Conservation (phyloP, 257 asterid species). For the Lithospermum erythrorhizon region DNA sequence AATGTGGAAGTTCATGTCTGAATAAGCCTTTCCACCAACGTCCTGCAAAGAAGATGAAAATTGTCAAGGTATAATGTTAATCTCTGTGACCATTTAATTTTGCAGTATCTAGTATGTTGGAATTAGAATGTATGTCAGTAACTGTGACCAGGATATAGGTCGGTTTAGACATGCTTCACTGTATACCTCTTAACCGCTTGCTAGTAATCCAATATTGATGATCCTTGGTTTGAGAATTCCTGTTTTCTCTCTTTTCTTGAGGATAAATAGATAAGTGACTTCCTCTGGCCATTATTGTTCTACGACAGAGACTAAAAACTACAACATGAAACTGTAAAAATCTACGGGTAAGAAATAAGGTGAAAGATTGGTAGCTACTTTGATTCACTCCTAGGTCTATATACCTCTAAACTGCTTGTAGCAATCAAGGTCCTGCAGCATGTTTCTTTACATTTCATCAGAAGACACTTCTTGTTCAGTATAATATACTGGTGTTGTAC, state of each 20-base stretch:
- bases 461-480: not conserved
- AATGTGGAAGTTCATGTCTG: constrained; percentile 75
- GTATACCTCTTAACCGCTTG: not conserved
- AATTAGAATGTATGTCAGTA: no score
- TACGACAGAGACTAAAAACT: no score
- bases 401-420: not conserved
- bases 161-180: not conserved
- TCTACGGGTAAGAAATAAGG: no score
- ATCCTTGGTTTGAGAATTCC: not conserved
- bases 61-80: constrained; percentile 47
- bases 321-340: no score
- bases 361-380: no score
- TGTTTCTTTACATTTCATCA: not conserved
- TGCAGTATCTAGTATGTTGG: not conserved
- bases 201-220: not conserved
- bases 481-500: not conserved
- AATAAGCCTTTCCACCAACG: constrained; percentile 92
- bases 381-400: no score
- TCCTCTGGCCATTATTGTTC: no score
- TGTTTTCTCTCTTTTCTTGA: not conserved
- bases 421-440: not conserved
- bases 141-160: not conserved
- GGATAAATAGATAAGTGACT: no score
- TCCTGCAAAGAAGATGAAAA: constrained; percentile 74
- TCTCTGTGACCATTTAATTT: not conserved